These are phyloP conservation scores for Wallacemonas rigidus DNA, from an alignment of 208 protist genomes.

Conservation along the genomic window DNA sequence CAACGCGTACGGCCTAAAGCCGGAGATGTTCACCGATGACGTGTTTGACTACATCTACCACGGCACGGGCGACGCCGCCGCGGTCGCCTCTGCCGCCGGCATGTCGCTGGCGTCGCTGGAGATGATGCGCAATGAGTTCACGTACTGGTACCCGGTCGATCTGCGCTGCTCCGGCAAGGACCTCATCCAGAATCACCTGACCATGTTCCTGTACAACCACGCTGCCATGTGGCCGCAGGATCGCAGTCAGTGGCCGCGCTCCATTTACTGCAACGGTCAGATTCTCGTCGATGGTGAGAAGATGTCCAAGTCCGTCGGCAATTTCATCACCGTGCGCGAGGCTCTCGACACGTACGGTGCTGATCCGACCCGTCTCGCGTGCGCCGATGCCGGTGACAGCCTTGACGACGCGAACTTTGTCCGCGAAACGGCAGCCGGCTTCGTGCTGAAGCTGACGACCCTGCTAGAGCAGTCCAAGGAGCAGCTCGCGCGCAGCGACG, in stretches of 20 bases:
- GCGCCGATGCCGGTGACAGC: conserved; percentile 99
- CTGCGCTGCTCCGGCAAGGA: conserved; percentile 99
- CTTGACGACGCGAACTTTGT: conserved; percentile 99
- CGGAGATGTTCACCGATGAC: conserved; percentile 94
- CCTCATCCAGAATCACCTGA: conserved; percentile 99
- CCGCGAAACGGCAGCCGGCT: conserved; percentile 91
- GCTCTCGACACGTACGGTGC: conserved; percentile 84
- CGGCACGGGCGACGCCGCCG: conserved; percentile 61
- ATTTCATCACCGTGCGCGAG: conserved; percentile 98
- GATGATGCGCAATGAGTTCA: conserved; percentile 96
- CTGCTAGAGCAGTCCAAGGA: conserved; percentile 94
- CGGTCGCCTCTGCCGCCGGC: conserved; percentile 44
- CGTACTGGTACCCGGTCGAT: conserved; percentile 99
- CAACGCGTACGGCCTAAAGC: conserved; percentile 85
- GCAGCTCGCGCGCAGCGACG: conserved; percentile 37
- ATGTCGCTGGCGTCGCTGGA: conserved; percentile 72
- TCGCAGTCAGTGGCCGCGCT: conserved; percentile 79
- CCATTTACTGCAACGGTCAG: conserved; percentile 99
- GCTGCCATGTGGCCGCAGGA: conserved; percentile 96
- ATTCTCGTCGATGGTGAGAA: conserved; percentile 99
- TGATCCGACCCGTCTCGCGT: conserved; percentile 95
- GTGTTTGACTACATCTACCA: conserved; percentile 97
- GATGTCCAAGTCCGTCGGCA: conserved; percentile 99
- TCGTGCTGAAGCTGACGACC: conserved; percentile 97
- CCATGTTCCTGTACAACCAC: conserved; percentile 99